phyloP scores from a whole-genome alignment of 2,329 filamentous ascomycete species.

The Pseudopyricularia cyperi region DNA sequence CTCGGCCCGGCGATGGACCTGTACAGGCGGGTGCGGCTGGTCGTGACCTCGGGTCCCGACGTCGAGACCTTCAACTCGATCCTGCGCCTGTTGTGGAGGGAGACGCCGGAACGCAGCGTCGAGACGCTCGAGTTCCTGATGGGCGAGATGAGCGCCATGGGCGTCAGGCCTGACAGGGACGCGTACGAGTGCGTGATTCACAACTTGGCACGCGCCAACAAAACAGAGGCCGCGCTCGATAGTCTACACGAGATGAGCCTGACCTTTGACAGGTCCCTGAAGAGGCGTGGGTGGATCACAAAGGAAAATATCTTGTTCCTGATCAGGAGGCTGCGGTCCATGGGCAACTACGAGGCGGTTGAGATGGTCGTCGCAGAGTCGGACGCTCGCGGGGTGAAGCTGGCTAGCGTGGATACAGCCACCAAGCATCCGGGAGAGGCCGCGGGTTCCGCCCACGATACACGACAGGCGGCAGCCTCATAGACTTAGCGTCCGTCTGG shows the following conservation, averaged over 20 bases:
- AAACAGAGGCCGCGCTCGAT: neutral
- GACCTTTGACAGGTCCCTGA: neutral
- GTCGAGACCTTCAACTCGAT: slow-evolving; percentile 22
- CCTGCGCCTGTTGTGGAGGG: slow-evolving; percentile 11
- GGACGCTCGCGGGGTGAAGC: neutral
- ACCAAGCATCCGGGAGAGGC: neutral
- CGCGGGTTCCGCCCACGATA: too few species aligned
- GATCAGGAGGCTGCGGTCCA: neutral
- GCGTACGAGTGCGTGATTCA: slow-evolving; percentile 20
- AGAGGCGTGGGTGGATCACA: neutral
- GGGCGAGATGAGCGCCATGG: slow-evolving; percentile 23
- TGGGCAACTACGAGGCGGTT: neutral
- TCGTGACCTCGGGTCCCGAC: slow-evolving; percentile 21
- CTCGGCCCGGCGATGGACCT: slow-evolving; percentile 16
- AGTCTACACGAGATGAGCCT: neutral
- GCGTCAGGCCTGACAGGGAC: slow-evolving; percentile 14
- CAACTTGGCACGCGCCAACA: slow-evolving; percentile 9
- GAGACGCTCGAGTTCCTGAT: slow-evolving; percentile 19
- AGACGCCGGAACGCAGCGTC: slow-evolving; percentile 6
- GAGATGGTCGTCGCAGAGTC: neutral
- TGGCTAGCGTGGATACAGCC: neutral
- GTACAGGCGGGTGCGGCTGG: slow-evolving; percentile 21
- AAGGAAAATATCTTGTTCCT: neutral
- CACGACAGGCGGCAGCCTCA: neutral
- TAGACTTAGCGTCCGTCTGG: too few species aligned